These are phyloP conservation scores for Suillus ampliporus DNA, from an alignment of 768 basidiomycete species.

Conservation along the genomic window DNA sequence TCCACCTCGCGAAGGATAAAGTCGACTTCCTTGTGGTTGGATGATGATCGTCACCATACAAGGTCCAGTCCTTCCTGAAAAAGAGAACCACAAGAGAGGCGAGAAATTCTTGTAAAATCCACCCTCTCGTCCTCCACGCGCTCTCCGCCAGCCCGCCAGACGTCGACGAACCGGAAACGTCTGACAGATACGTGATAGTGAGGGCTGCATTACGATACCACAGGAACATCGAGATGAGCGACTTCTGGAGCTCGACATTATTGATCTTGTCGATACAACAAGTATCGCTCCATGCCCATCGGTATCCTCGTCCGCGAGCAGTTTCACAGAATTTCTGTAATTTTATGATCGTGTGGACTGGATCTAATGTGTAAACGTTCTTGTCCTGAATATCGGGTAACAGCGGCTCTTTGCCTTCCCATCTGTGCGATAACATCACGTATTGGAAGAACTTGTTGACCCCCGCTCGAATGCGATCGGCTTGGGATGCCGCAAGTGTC, in stretches of 20 bases:
- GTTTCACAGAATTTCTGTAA: constrained; percentile 8
- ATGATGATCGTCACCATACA: constrained; percentile 9
- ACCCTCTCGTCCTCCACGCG: constrained; percentile 7
- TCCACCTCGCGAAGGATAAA: constrained; percentile 1
- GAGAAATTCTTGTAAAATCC: constrained; percentile 12
- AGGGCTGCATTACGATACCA: constrained; percentile 18
- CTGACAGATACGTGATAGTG: constrained; percentile 16
- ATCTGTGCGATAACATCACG: constrained; percentile 19
- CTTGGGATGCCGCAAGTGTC: no score
- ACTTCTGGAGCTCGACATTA: constrained; percentile 21
- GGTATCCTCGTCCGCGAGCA: not conserved
- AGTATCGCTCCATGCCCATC: constrained; percentile 17
- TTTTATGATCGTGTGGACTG: constrained; percentile 6
- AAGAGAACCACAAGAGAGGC: constrained; percentile 14
- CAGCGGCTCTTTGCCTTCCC: constrained; percentile 10
- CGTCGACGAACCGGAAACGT: constrained; percentile 8
- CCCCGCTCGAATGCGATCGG: no score
- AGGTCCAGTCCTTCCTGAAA: constrained; percentile 11
- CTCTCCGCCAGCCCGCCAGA: not conserved
- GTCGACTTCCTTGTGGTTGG: constrained; percentile 16
- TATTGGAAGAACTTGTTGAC: constrained; percentile 16
- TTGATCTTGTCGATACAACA: constrained; percentile 24
- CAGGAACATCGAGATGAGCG: constrained; percentile 16
- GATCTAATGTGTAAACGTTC: not conserved
- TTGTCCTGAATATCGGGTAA: constrained; percentile 9